phyloP scores from a whole-genome alignment of 73 alveolate genomes.

The Blepharisma stoltei region DNA sequence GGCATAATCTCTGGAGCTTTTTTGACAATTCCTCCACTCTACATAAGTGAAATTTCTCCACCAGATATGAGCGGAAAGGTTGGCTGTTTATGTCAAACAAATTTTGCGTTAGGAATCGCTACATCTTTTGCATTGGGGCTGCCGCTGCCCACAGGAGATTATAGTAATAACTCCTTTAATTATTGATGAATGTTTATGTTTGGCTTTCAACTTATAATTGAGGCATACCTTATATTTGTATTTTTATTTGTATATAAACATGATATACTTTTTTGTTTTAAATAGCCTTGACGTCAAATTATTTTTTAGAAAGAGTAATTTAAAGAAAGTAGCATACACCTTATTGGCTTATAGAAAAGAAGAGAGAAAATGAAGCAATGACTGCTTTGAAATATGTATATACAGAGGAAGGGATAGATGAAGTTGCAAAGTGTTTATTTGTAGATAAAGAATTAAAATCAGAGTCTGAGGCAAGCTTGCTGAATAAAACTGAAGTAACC shows the following conservation, averaged over 20 bases:
- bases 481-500: background rate
- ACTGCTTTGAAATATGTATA: background rate
- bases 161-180: background rate
- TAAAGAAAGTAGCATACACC: too few relatives aligned
- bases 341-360: background rate
- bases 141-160: background rate
- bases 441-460: background rate
- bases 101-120: background rate
- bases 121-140: constrained; percentile 1
- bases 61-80: background rate
- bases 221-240: background rate
- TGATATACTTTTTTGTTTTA: too few relatives aligned
- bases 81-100: background rate
- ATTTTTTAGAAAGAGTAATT: too few relatives aligned
- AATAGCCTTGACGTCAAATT: too few relatives aligned
- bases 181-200: background rate
- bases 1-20: constrained; percentile 14
- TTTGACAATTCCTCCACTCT: constrained; percentile 4
- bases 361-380: background rate
- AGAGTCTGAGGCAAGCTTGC: background rate
- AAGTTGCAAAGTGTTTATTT: background rate
- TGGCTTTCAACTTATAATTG: background rate
- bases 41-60: constrained; percentile 16
- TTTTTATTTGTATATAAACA: background rate
- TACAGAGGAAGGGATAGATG: background rate